Evolutionary conservation across 306 rosid genomes (phyloP).

Genomic region (Vigna nakashimae): DNA sequence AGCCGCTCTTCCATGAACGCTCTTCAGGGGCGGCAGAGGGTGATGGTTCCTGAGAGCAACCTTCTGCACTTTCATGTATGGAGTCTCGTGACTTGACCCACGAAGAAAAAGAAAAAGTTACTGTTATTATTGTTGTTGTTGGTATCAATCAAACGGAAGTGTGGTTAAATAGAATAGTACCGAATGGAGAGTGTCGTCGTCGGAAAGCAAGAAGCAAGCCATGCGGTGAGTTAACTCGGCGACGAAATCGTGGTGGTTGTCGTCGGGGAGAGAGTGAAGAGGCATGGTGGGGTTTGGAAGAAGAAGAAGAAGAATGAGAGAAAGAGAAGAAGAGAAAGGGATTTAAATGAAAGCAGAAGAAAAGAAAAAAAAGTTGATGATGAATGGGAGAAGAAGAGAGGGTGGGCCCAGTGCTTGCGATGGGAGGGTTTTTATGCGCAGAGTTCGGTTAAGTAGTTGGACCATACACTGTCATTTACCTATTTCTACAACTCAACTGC

Average conservation of each 20-base stretch:
- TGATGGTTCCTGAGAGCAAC: slow-evolving; percentile 56
- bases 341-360: not conserved
- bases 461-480: slow-evolving; percentile 32
- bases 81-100: slow-evolving; percentile 53
- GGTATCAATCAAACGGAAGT: not conserved
- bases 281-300: slow-evolving; percentile 43
- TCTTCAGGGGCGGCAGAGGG: slow-evolving; percentile 60
- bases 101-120: no score
- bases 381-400: not conserved
- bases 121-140: no score
- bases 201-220: slow-evolving; percentile 65
- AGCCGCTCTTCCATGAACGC: slow-evolving; percentile 25
- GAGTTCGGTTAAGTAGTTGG: slow-evolving; percentile 51
- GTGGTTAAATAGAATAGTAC: slow-evolving; percentile 37
- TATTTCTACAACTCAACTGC: slow-evolving; percentile 34
- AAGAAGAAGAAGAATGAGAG: not conserved
- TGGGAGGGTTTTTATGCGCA: not conserved
- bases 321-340: not conserved
- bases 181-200: slow-evolving; percentile 47
- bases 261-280: slow-evolving; percentile 49
- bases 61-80: slow-evolving; percentile 62
- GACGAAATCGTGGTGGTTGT: slow-evolving; percentile 57
- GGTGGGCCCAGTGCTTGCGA: slow-evolving; percentile 20
- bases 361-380: not conserved
- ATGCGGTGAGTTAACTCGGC: slow-evolving; percentile 67